Evolutionary conservation across 371 early-diverging fungal genomes (phyloP), one percentile per base, ranked within the genome.

Genomic region (Actinomucor elegans): DNA sequence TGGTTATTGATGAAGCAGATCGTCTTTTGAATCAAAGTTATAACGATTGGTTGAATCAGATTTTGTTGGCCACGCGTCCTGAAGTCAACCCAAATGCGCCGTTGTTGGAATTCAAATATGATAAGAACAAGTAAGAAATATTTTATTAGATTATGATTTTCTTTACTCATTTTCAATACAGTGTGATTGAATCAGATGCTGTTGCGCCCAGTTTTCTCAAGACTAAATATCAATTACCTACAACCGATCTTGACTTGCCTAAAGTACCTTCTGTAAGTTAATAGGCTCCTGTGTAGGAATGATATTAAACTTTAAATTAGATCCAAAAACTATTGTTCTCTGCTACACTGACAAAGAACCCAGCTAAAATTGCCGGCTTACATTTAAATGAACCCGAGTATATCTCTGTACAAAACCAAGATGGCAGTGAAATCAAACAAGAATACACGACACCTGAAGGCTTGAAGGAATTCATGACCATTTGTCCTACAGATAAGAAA

Each of bases 1-100:
- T 96, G 71, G 90, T 90, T 24, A 83, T 87, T 68, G 99, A 99
- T 75, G 99, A 99, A 69, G 99, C 99, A 2, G 99, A 99, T 79
- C 89, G 96, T 23, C 67, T 98, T 33, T 66, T 98, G 50, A 89
- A 89, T 57, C 92, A 93, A 64, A 84, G 87, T 37, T 94, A 91
- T 60, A 86, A 96, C 42, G 99, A 95, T 47, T 99, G 98, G 95
- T 77, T 99, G 47, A 79, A 84, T 32, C 80, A 87, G 40, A 88
- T 96, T 10, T 73, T 96, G 29, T 81, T 80, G 4, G 86, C 94
- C 0, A 90, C 87, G 43, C 86, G 87, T 36, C 81, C 79, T 17
- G 58, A 61, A 15, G n/a, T 44, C 0, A 35, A 48, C 3, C 17
- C 29, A 1, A 9, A 59, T 38, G 40, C 37, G 7, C 31, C 49